Evolutionary conservation across 2,329 filamentous ascomycete species (phyloP).

Genomic region (Cyclaneusma minus): DNA sequence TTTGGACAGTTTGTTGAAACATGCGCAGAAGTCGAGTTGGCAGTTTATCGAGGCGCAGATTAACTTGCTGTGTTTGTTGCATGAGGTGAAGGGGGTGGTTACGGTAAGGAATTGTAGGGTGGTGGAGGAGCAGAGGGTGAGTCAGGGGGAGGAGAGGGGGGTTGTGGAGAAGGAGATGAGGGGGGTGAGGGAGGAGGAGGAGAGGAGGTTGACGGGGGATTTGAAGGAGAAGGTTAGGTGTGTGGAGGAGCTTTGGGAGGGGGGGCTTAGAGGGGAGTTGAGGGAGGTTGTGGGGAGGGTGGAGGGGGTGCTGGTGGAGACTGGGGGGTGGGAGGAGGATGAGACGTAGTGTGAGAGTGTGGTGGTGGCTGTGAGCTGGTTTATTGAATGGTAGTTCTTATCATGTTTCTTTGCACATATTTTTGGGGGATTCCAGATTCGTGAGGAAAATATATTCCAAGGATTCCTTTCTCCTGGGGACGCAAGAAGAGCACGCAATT

Average conservation of each 20-base stretch:
- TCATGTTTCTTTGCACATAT: too few relatives aligned
- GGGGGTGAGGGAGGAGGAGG: constrained; percentile 49
- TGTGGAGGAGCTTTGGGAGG: constrained; percentile 82
- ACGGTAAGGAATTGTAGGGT: constrained; percentile 53
- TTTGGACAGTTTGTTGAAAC: constrained; percentile 67
- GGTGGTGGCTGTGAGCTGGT: too few relatives aligned
- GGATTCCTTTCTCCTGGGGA: too few relatives aligned
- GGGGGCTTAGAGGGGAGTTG: constrained; percentile 68
- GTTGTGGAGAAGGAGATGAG: constrained; percentile 26
- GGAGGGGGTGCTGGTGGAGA: constrained; percentile 54
- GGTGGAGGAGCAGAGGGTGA: constrained; percentile 44
- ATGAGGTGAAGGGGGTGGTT: constrained; percentile 74
- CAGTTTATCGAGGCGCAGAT: constrained; percentile 95
- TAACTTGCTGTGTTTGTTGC: constrained; percentile 76
- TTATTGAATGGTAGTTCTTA: too few relatives aligned
- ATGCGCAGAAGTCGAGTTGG: constrained; percentile 84
- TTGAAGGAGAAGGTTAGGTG: constrained; percentile 85
- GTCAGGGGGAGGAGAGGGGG: constrained; percentile 22
- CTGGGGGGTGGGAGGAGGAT: constrained; percentile 75
- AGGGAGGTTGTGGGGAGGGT: constrained; percentile 60
- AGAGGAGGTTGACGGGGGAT: constrained; percentile 60
- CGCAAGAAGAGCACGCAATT: too few relatives aligned
- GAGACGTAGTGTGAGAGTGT: constrained; percentile 6
- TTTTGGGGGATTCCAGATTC: too few relatives aligned
- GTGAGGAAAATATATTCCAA: too few relatives aligned